These are phyloP conservation scores for Pseudopyricularia cyperi DNA, from an alignment of 2,329 filamentous ascomycete species.

Conservation along the genomic window DNA sequence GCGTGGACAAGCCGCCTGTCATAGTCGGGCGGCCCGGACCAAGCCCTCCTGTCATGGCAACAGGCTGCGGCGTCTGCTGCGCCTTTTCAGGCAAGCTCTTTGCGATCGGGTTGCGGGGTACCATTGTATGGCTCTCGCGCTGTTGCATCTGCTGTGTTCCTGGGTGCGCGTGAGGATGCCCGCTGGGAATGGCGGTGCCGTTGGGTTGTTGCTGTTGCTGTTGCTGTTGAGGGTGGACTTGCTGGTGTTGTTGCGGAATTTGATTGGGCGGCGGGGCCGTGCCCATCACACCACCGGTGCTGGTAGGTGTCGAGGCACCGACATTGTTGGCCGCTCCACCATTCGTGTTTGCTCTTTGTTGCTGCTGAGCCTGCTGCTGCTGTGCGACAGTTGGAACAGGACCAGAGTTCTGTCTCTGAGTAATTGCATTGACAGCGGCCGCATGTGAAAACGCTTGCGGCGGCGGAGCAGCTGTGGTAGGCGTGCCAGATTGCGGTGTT, in stretches of 20 bases:
- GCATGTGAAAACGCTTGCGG: conserved; percentile 31
- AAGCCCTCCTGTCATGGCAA: conserved; percentile 51
- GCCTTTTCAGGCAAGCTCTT: conserved; percentile 61
- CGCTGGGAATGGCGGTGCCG: conserved; percentile 16
- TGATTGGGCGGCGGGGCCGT: conserved; percentile 8
- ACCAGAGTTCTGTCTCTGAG: conserved; percentile 10
- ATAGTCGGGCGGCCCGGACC: conserved; percentile 67
- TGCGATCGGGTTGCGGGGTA: conserved; percentile 63
- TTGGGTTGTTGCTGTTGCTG: conserved; percentile 6
- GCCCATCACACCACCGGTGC: conserved; percentile 12
- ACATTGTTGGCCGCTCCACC: conserved; percentile 9
- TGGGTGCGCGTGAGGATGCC: conserved; percentile 8
- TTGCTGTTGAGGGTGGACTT: neutral
- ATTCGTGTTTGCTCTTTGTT: conserved; percentile 11
- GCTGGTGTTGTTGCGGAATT: conserved; percentile 5
- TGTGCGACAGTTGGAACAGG: neutral
- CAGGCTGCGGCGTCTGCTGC: conserved; percentile 58
- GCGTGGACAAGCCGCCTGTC: conserved; percentile 61
- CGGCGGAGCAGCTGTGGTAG: conserved; percentile 17
- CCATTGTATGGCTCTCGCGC: conserved; percentile 14
- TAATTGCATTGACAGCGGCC: conserved; percentile 11
- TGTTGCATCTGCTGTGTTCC: conserved; percentile 18
- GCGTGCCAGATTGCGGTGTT: conserved; percentile 32
- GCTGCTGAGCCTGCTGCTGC: neutral
- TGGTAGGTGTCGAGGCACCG: conserved; percentile 8